These are phyloP conservation scores for Endoconidiophora laricicola DNA, from an alignment of 2,329 filamentous ascomycete species.

Conservation along the genomic window DNA sequence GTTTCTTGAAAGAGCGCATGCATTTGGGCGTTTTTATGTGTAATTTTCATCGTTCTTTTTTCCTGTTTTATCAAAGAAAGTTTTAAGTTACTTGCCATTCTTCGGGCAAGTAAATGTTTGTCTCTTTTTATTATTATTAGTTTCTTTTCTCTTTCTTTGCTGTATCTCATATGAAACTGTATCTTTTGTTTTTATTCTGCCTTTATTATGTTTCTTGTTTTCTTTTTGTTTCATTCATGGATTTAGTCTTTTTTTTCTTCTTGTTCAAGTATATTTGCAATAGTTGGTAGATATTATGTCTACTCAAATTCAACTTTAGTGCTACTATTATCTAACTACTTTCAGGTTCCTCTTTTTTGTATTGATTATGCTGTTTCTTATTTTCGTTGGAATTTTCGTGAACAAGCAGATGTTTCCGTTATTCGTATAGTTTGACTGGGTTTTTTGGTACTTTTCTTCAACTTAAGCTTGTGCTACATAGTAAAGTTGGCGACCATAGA, in stretches of 20 bases:
- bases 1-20: slow-evolving; percentile 7
- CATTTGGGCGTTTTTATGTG: slow-evolving; percentile 10
- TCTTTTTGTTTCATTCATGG: neutral
- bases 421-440: too few relatives aligned
- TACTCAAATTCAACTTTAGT: too few relatives aligned
- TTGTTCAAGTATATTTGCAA: neutral
- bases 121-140: neutral
- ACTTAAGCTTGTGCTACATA: too few relatives aligned
- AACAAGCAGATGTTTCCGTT: too few relatives aligned
- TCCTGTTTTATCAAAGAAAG: neutral
- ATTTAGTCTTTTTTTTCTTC: neutral
- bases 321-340: neutral
- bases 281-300: too few relatives aligned
- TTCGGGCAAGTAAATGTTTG: neutral
- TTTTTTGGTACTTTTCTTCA: too few relatives aligned
- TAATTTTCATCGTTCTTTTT: slow-evolving; percentile 1
- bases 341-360: neutral
- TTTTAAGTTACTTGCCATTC: neutral
- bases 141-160: neutral
- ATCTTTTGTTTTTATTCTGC: neutral
- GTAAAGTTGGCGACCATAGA: too few relatives aligned
- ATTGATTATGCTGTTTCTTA: neutral
- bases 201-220: too few relatives aligned
- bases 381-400: too few relatives aligned
- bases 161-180: neutral